Conservation (phyloP, 2,329 filamentous ascomycete species). For the Neofusicoccum umdonicola region DNA sequence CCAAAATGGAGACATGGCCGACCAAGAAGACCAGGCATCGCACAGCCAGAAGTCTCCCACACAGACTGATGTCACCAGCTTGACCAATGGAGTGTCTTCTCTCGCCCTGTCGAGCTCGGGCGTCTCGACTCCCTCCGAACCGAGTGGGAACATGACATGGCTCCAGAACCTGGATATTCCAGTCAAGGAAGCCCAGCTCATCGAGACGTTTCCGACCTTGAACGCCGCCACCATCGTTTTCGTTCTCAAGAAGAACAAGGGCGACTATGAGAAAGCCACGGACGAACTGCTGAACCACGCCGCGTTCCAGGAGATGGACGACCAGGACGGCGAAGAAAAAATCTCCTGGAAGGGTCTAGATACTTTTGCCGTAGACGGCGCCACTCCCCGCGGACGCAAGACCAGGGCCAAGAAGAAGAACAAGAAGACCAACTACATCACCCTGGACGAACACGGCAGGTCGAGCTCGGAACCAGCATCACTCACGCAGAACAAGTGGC, state of each 20-base stretch:
- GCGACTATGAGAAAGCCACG: slow-evolving; percentile 67
- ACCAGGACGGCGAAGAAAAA: slow-evolving; percentile 44
- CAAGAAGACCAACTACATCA: slow-evolving; percentile 32
- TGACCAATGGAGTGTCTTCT: slow-evolving; percentile 47
- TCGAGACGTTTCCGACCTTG: slow-evolving; percentile 69
- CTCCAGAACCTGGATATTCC: slow-evolving; percentile 36
- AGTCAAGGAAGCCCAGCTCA: slow-evolving; percentile 63
- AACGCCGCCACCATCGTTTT: slow-evolving; percentile 64
- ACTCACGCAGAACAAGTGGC: slow-evolving; percentile 55
- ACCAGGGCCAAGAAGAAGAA: slow-evolving; percentile 46
- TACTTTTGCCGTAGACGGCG: slow-evolving; percentile 65
- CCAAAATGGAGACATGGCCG: slow-evolving; percentile 18
- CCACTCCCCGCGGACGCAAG: slow-evolving; percentile 41
- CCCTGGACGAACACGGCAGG: slow-evolving; percentile 28
- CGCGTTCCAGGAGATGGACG: slow-evolving; percentile 68
- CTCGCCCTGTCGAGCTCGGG: slow-evolving; percentile 28
- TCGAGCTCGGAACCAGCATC: slow-evolving; percentile 20
- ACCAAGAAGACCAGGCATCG: background rate
- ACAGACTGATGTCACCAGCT: slow-evolving; percentile 50
- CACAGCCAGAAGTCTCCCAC: slow-evolving; percentile 35
- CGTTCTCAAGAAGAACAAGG: slow-evolving; percentile 64
- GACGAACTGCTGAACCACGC: slow-evolving; percentile 79
- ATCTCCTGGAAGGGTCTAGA: slow-evolving; percentile 70
- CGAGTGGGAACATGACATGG: slow-evolving; percentile 23
- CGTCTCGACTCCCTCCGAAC: background rate